phyloP scores from a whole-genome alignment of 2,329 filamentous ascomycete species.

The Trichophyton mentagrophytes region DNA sequence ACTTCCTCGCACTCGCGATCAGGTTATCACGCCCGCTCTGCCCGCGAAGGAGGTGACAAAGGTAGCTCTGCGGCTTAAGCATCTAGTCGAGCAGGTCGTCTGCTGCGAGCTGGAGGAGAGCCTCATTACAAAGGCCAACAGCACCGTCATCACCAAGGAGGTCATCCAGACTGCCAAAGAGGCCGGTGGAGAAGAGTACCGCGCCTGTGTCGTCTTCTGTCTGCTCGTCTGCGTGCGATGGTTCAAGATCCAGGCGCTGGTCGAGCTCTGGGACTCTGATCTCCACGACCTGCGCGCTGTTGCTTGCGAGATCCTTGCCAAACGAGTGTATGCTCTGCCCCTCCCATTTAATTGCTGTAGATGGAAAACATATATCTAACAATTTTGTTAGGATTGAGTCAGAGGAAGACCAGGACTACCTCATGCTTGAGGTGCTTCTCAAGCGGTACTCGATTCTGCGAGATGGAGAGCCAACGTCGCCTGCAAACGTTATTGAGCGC shows the following conservation, averaged over 20 bases:
- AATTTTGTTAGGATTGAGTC: conserved; percentile 54
- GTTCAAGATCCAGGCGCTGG: conserved; percentile 65
- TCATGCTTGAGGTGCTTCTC: conserved; percentile 69
- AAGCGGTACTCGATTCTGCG: conserved; percentile 76
- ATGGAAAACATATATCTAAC: neutral
- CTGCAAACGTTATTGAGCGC: conserved; percentile 82
- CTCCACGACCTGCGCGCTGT: conserved; percentile 65
- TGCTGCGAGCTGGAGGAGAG: conserved; percentile 77
- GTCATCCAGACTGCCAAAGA: conserved; percentile 71
- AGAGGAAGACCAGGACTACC: conserved; percentile 65
- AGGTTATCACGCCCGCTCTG: conserved; percentile 48
- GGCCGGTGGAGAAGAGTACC: conserved; percentile 63
- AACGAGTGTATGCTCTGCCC: conserved; percentile 43
- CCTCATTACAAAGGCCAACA: conserved; percentile 66
- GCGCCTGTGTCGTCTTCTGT: conserved; percentile 70
- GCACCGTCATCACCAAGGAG: conserved; percentile 64
- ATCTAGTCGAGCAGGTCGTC: conserved; percentile 77
- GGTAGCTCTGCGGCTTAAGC: conserved; percentile 75
- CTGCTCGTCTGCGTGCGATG: conserved; percentile 60
- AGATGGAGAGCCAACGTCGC: conserved; percentile 56
- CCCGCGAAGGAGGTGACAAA: conserved; percentile 73
- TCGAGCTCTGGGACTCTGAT: conserved; percentile 87
- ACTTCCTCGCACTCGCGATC: conserved; percentile 29
- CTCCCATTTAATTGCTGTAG: neutral
- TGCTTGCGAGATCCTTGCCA: conserved; percentile 86